phyloP scores from a whole-genome alignment of 2,329 filamentous ascomycete genomes.

The Cucurbitaria berberidis region DNA sequence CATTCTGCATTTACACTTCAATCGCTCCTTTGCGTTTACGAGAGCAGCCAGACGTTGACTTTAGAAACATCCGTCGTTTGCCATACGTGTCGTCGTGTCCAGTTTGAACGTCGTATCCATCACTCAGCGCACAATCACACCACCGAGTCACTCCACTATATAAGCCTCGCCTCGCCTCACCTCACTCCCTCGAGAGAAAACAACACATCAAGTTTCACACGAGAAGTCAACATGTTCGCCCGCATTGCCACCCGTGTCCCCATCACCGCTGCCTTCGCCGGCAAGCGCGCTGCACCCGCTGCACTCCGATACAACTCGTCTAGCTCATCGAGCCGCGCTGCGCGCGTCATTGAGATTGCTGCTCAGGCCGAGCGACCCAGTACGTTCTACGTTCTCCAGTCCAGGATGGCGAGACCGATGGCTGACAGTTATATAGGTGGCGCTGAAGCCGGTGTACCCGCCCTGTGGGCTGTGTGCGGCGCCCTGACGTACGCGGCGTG shows the following conservation, averaged over 20 bases:
- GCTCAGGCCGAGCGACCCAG: slow-evolving; percentile 39
- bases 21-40: neutral
- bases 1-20: slow-evolving; percentile 7
- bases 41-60: neutral
- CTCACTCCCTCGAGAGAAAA: neutral
- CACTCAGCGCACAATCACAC: slow-evolving; percentile 1
- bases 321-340: slow-evolving; percentile 25
- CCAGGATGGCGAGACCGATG: neutral
- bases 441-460: slow-evolving; percentile 39
- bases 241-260: slow-evolving; percentile 31
- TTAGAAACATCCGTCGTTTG: slow-evolving; percentile 3
- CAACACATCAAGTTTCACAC: neutral
- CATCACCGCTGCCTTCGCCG: slow-evolving; percentile 27
- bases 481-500: slow-evolving; percentile 35
- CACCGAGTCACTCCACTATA: neutral
- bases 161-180: neutral
- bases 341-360: slow-evolving; percentile 40
- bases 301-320: slow-evolving; percentile 41
- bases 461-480: slow-evolving; percentile 41
- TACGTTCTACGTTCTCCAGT: slow-evolving; percentile 11
- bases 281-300: slow-evolving; percentile 26
- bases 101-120: neutral
- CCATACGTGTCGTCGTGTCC: slow-evolving; percentile 11
- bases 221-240: slow-evolving; percentile 21
- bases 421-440: slow-evolving; percentile 15